Conservation (phyloP, 2,329 filamentous ascomycete species). For the Fusarium praegraminearum region DNA sequence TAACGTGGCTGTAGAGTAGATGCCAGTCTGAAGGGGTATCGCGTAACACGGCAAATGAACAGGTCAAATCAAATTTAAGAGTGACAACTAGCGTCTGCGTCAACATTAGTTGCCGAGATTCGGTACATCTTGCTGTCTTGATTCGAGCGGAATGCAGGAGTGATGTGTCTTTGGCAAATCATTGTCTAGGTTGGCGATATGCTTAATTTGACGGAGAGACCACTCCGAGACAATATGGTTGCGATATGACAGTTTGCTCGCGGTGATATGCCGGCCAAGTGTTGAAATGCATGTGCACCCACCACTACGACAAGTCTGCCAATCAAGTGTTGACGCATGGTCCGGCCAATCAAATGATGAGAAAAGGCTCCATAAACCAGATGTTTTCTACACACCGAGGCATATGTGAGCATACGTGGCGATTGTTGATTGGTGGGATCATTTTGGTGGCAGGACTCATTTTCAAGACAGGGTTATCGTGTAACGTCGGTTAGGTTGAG, state of each 20-base stretch:
- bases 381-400: too few relatives aligned
- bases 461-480: neutral
- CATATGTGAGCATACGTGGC: too few relatives aligned
- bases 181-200: neutral
- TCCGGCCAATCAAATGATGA: too few relatives aligned
- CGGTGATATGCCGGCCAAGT: neutral
- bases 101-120: neutral
- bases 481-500: too few relatives aligned
- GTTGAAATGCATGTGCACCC: neutral
- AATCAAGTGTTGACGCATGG: too few relatives aligned
- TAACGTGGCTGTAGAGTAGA: neutral
- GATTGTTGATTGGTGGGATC: neutral
- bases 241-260: too few relatives aligned
- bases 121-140: rapidly evolving
- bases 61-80: too few relatives aligned
- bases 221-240: too few relatives aligned
- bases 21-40: neutral
- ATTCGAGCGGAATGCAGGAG: neutral
- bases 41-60: neutral
- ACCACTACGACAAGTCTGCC: too few relatives aligned
- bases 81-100: neutral
- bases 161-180: neutral
- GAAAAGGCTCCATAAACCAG: neutral
- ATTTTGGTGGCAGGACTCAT: neutral
- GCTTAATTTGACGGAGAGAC: neutral